A percentile compares a stretch with the other conserved stretches of the same genome.
Evolutionary conservation across 2,329 filamentous ascomycete genomes (phyloP).

Genomic region (Fusarium napiforme): DNA sequence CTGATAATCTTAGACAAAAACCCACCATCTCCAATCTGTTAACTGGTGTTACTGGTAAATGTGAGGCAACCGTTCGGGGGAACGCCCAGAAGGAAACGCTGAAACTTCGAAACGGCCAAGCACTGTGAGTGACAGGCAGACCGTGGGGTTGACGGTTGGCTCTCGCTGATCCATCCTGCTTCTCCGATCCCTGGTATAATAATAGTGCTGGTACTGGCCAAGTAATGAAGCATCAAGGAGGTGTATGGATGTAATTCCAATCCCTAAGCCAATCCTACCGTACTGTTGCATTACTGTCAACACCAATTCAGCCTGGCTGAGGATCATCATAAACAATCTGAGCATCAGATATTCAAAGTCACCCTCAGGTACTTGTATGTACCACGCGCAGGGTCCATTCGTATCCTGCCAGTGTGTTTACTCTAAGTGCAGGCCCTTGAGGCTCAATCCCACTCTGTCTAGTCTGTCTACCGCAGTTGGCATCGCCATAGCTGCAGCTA

Average conservation of each 20-base stretch:
- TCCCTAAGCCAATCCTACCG: slow-evolving; percentile 21
- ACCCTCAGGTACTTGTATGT: slow-evolving; percentile 25
- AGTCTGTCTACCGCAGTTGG: slow-evolving; percentile 8
- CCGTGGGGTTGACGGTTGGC: slow-evolving; percentile 46
- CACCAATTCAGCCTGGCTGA: slow-evolving; percentile 16
- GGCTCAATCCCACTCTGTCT: slow-evolving; percentile 26
- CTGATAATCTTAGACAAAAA: slow-evolving; percentile 17
- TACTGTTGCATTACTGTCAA: slow-evolving; percentile 3
- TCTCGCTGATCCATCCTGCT: slow-evolving; percentile 36
- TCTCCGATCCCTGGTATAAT: slow-evolving; percentile 15
- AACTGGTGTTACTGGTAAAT: neutral
- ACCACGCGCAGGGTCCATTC: slow-evolving; percentile 6
- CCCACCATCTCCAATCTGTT: neutral
- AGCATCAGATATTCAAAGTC: slow-evolving; percentile 8
- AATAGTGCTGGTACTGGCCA: neutral
- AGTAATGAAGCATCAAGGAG: slow-evolving; percentile 6
- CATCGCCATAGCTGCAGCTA: slow-evolving; percentile 34
- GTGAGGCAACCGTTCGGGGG: slow-evolving; percentile 2
- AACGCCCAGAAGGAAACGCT: slow-evolving; percentile 10
- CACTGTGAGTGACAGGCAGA: slow-evolving; percentile 32
- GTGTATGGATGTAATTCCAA: slow-evolving; percentile 2
- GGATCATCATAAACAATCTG: neutral
- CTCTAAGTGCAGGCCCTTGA: neutral
- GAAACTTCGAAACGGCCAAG: slow-evolving; percentile 36
- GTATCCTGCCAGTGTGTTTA: neutral